phyloP scores from a whole-genome alignment of 768 basidiomycete genomes.

The Cytidiella melzeri region DNA sequence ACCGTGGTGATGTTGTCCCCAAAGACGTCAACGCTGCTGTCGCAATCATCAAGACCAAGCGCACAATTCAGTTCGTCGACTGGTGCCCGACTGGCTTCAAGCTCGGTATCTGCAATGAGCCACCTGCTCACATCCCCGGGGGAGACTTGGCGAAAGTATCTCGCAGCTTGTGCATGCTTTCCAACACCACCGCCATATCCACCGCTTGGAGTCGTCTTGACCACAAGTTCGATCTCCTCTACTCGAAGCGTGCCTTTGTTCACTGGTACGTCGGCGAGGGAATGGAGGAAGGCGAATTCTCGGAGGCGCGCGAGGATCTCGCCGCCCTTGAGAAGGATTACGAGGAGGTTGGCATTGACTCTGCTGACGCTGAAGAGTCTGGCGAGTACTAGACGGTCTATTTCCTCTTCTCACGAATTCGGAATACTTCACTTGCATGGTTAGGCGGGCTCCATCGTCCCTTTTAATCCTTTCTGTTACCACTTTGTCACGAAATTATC shows the following conservation, averaged over 20 bases:
- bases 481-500: conserved; percentile 30
- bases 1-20: conserved; percentile 73
- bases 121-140: conserved; percentile 67
- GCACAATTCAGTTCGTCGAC: conserved; percentile 75
- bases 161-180: conserved; percentile 72
- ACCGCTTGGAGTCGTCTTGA: conserved; percentile 69
- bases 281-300: conserved; percentile 95
- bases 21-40: conserved; percentile 77
- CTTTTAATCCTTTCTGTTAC: conserved; percentile 22
- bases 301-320: conserved; percentile 96
- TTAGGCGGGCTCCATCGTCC: conserved; percentile 12
- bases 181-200: conserved; percentile 70
- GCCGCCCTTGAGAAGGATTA: conserved; percentile 99
- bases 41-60: conserved; percentile 68
- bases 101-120: conserved; percentile 73
- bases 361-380: conserved; percentile 44
- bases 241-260: conserved; percentile 53
- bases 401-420: conserved; percentile 9
- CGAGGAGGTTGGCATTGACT: conserved; percentile 69
- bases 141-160: conserved; percentile 75
- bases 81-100: conserved; percentile 81
- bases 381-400: conserved; percentile 37
- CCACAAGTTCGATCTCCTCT: conserved; percentile 77
- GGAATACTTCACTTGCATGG: conserved; percentile 13
- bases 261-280: conserved; percentile 72